Percentiles rank a stretch among this genome's conserved stretches.
These are phyloP conservation scores for Brassica nigra DNA, from an alignment of 345 rosid genomes.

Conservation along the genomic window DNA sequence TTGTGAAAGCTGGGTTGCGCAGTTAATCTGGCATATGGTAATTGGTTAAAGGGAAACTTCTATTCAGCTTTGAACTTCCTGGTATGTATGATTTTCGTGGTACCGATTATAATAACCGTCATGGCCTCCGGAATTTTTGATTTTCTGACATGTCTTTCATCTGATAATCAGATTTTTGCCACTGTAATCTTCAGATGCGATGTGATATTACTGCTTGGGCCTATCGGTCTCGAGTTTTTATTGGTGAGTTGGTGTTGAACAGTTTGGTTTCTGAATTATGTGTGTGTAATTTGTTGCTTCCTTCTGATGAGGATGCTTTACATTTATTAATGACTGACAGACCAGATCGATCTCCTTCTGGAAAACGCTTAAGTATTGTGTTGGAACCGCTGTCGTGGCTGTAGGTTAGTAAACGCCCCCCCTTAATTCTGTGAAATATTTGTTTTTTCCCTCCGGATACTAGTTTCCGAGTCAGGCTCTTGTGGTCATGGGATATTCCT, in stretches of 20 bases:
- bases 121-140: background rate
- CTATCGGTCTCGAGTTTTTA: constrained; percentile 74
- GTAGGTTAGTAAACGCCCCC: constrained; percentile 55
- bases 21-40: constrained; percentile 85
- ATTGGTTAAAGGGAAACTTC: constrained; percentile 65
- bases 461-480: background rate
- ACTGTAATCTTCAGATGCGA: constrained; percentile 85
- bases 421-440: constrained; percentile 8
- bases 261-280: constrained; percentile 11
- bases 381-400: constrained; percentile 53
- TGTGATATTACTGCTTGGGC: constrained; percentile 70
- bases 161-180: constrained; percentile 61
- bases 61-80: constrained; percentile 61
- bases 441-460: constrained; percentile 13
- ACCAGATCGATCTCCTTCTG: constrained; percentile 67
- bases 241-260: constrained; percentile 57
- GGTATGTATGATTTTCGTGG: constrained; percentile 48
- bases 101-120: background rate
- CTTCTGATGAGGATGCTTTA: constrained; percentile 37
- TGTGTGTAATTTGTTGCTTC: constrained; percentile 14
- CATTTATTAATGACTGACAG: constrained; percentile 47
- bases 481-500: constrained; percentile 38
- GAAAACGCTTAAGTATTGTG: constrained; percentile 66
- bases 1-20: constrained; percentile 39
- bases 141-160: constrained; percentile 30